Evolutionary conservation across 2,329 filamentous ascomycete genomes (phyloP), one percentile per base, ranked within the genome.

Genomic region (Hypoxylon sp.): DNA sequence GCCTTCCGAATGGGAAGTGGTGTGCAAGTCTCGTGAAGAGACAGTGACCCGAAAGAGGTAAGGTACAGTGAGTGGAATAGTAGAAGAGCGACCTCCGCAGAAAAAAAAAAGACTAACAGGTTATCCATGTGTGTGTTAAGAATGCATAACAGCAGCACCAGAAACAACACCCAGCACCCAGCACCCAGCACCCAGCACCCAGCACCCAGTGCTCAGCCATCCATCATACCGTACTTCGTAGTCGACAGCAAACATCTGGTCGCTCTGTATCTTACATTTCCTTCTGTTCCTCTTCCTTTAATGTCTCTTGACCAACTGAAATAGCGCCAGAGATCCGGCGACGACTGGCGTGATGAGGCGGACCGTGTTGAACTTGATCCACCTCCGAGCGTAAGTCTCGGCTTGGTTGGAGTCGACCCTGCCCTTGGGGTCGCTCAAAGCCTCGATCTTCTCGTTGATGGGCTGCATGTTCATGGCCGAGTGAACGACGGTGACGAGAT

Each of bases 401-500:
- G 74, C 74, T 33, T 70, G 43, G 23, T 60, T 67, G 5, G 48
- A 33, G 49, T 72, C 69, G 8, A 66, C 64, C 8, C 38, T 43
- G 20, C 49, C 65, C 52, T 64, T 63, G 3, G 62, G 48, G n/a
- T 67, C 63, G 31, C 53, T 46, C 51, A 81, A 67, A 13, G 72
- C 75, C 54, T 78, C 77, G n/a, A 81, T 57, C 68, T 78, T 77
- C 55, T 76, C 74, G 53, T 82, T 81, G 62, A 81, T 62, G 20
- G 79, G 79, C 73, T 81, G 79, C 79, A 81, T 79, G 56, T 82
- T 81, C 15, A 78, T 50, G 2, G 79, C 79, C 10, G 77, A 79
- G 57, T 81, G 79, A n/a, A 81, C 59, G 35, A 81, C 76, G 0
- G 76, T 80, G 23, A 75, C 70, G 23, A 82, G 61, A 54, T 81